Evolutionary conservation across 164 flowering plant genomes (phyloP).

Genomic region (Macadamia integrifolia): DNA sequence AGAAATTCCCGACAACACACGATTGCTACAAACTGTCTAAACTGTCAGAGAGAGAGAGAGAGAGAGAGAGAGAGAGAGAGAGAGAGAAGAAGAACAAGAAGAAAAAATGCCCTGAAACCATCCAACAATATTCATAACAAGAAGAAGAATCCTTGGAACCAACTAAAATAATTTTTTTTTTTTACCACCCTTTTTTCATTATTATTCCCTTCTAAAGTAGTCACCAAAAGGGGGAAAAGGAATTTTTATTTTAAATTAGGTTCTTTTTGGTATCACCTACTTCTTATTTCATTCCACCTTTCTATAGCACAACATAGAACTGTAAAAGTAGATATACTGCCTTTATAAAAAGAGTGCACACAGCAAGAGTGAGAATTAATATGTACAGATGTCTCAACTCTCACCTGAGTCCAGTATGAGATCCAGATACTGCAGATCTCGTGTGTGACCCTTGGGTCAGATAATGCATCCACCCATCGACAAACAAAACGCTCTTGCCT

Average conservation of each 20-base stretch:
- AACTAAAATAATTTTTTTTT: too few relatives aligned
- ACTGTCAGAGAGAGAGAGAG: too few relatives aligned
- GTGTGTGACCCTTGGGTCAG: slow-evolving; percentile 84
- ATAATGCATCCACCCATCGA: slow-evolving; percentile 63
- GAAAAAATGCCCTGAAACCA: neutral
- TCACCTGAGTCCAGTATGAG: slow-evolving; percentile 84
- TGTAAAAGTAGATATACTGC: neutral
- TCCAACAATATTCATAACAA: neutral
- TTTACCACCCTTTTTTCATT: too few relatives aligned
- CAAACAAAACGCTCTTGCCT: slow-evolving; percentile 82
- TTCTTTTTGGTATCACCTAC: too few relatives aligned
- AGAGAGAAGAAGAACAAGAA: too few relatives aligned
- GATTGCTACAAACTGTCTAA: too few relatives aligned
- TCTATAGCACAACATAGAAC: neutral
- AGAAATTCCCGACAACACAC: too few relatives aligned
- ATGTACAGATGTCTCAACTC: slow-evolving; percentile 27
- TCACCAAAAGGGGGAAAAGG: too few relatives aligned
- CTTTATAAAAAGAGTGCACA: neutral
- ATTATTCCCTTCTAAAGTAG: too few relatives aligned
- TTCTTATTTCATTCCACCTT: neutral
- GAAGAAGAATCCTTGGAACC: too few relatives aligned
- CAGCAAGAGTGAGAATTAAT: neutral
- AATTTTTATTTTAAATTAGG: too few relatives aligned
- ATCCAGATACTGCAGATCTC: slow-evolving; percentile 85
- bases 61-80: too few relatives aligned